These are phyloP conservation scores for Herpetomonas tarakana DNA, from an alignment of 208 protist genomes.

Conservation along the genomic window DNA sequence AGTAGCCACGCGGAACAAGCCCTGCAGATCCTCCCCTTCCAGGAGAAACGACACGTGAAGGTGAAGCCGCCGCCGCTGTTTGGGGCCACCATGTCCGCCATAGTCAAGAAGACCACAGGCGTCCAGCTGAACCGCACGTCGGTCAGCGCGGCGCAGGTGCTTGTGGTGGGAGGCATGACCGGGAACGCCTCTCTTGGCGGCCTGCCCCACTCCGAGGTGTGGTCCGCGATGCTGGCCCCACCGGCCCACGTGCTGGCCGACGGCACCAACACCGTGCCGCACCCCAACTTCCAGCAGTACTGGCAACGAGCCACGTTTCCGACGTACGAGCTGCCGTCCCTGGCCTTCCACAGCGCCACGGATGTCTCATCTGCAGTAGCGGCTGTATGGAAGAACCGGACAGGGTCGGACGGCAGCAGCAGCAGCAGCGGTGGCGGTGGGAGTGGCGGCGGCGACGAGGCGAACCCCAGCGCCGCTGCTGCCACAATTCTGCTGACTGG, in stretches of 20 bases:
- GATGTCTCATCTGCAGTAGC: slow-evolving; percentile 14
- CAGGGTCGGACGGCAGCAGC: too few species aligned
- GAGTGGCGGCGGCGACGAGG: too few species aligned
- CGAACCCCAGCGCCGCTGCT: slow-evolving; percentile 9
- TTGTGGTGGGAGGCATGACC: neutral
- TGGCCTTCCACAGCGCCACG: slow-evolving; percentile 42
- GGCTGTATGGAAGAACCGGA: too few species aligned
- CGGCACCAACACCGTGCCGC: slow-evolving; percentile 11
- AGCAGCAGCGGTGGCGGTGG: too few species aligned
- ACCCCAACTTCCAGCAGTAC: neutral
- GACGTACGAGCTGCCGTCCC: slow-evolving; percentile 35
- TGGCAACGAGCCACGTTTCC: slow-evolving; percentile 32
- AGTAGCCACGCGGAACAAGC: slow-evolving; percentile 32
- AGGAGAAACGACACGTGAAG: slow-evolving; percentile 45
- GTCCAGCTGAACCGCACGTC: slow-evolving; percentile 11
- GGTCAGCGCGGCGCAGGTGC: neutral
- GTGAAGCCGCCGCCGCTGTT: slow-evolving; percentile 41
- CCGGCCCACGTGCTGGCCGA: slow-evolving; percentile 20
- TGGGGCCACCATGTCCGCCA: slow-evolving; percentile 37
- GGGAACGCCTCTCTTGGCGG: neutral
- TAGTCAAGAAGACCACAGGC: neutral
- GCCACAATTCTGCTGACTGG: slow-evolving; percentile 53
- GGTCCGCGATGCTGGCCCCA: neutral
- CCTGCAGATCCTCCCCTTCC: slow-evolving; percentile 36
- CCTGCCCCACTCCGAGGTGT: neutral